Evolutionary conservation across 495 filamentous ascomycete species (phyloP), one percentile per base, ranked within the genome.

Genomic region (Penicillium steckii): DNA sequence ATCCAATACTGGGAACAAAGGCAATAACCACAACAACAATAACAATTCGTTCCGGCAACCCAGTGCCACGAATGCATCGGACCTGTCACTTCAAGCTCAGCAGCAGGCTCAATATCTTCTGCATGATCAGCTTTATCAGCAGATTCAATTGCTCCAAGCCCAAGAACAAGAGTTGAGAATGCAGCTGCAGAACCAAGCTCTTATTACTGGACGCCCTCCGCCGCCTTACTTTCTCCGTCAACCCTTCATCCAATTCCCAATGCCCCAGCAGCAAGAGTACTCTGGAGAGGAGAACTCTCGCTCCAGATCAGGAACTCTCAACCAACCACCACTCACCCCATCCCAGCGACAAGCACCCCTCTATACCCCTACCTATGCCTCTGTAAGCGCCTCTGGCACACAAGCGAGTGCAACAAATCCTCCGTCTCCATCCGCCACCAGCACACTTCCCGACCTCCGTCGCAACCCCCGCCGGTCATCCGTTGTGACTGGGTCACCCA

Each of bases 121-220:
- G 45, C 84, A 82, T 59, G 78, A 85, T 48, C 78, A 84, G 46
- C 73, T 87, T 0, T 80, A 73, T 50, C 81, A 84, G 52, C 80
- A 85, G 51, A 86, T 83, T 48, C 83, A 85, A 65, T 55, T 80
- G 18, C 70, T 89, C 40, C 84, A 87, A 59, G 81, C 78, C 18
- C 84, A 88, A 65, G 81, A 85, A 48, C 81, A 86, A 52, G 78
- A 81, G 48, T 61, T 87, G 53, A 75, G 81, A 47, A 69, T 85
- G 52, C 82, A 85, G 52, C 67, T 84, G 24, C 83, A 86, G 38
- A 78, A 76, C 37, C 82, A 85, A 50, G 77, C 79, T 5, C 67
- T 83, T 27, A 57, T 76, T 13, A 81, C 81, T 21, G 73, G 71
- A 15, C 67, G 82, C 24, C 70, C 72, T 8, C 76, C 75, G 1